phyloP scores from a whole-genome alignment of 768 basidiomycete genomes.

The Neoboletus subvelutipes region DNA sequence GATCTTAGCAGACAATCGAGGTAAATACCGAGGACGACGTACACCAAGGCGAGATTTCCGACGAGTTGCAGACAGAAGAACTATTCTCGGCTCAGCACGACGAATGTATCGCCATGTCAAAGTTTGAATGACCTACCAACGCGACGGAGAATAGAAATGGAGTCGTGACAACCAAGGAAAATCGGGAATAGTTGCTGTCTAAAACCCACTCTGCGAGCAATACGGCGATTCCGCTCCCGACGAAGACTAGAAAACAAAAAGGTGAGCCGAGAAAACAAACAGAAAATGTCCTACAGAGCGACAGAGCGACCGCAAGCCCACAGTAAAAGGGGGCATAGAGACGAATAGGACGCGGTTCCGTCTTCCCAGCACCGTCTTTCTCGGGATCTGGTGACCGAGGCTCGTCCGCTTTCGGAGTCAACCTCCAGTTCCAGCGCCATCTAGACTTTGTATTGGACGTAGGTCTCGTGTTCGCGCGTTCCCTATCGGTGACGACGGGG shows the following conservation, averaged over 20 bases:
- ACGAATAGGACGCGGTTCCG: slow-evolving; percentile 46
- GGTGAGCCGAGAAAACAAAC: slow-evolving; percentile 8
- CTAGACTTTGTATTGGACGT: slow-evolving; percentile 4
- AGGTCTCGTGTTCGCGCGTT: neutral
- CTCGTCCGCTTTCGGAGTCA: slow-evolving; percentile 27
- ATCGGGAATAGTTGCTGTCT: slow-evolving; percentile 60
- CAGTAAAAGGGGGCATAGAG: slow-evolving; percentile 73
- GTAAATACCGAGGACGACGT: slow-evolving; percentile 3
- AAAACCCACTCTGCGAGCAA: slow-evolving; percentile 68
- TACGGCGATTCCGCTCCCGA: slow-evolving; percentile 57
- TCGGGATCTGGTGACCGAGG: slow-evolving; percentile 39
- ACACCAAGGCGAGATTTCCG: slow-evolving; percentile 62
- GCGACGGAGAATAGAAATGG: slow-evolving; percentile 79
- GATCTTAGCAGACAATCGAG: slow-evolving; percentile 5
- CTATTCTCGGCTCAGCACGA: slow-evolving; percentile 34
- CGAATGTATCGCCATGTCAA: neutral
- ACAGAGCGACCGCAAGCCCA: slow-evolving; percentile 62
- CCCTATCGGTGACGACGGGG: slow-evolving; percentile 26
- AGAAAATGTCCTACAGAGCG: slow-evolving; percentile 51
- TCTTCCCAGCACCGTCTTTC: slow-evolving; percentile 42
- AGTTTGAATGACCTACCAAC: slow-evolving; percentile 45
- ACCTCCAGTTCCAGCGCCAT: slow-evolving; percentile 48
- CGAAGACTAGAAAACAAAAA: slow-evolving; percentile 53
- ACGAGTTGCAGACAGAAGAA: slow-evolving; percentile 76
- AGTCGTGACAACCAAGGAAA: slow-evolving; percentile 58